phyloP scores from a whole-genome alignment of 1,284 basidiomycete species.

The Pseudozyma thailandica region DNA sequence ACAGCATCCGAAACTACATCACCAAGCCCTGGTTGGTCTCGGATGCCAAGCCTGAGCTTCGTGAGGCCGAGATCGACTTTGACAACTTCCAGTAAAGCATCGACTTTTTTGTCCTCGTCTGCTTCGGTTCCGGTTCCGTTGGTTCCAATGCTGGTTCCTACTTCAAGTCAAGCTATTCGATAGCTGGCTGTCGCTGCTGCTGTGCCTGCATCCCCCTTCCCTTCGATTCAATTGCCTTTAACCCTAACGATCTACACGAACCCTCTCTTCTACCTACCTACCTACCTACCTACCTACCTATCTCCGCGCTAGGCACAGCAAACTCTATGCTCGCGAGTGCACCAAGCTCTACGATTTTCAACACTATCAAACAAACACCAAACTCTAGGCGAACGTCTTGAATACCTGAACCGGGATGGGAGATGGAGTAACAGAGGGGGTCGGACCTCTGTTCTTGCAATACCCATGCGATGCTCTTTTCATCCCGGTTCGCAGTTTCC shows the following conservation, averaged over 20 bases:
- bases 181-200: constrained; percentile 35
- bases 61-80: constrained; percentile 48
- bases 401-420: constrained; percentile 51
- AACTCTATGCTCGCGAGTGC: constrained; percentile 15
- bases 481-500: constrained; percentile 36
- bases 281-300: not conserved
- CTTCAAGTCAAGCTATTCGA: constrained; percentile 1
- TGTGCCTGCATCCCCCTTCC: constrained; percentile 9
- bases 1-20: constrained; percentile 96
- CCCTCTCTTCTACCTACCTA: not conserved
- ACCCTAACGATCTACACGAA: not conserved
- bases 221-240: not conserved
- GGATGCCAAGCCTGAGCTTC: constrained; percentile 44
- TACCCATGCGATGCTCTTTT: constrained; percentile 57
- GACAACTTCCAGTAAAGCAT: constrained; percentile 37
- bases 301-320: constrained; percentile 12
- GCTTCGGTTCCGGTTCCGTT: constrained; percentile 1
- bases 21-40: constrained; percentile 74
- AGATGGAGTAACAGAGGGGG: constrained; percentile 57
- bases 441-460: constrained; percentile 57
- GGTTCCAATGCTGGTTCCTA: not conserved
- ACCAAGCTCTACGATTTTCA: constrained; percentile 20
- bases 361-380: constrained; percentile 4
- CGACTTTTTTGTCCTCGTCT: not conserved
- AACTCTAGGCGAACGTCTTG: constrained; percentile 45